Conservation (phyloP, 179 eudicot species). For the Beta corolliflora region DNA sequence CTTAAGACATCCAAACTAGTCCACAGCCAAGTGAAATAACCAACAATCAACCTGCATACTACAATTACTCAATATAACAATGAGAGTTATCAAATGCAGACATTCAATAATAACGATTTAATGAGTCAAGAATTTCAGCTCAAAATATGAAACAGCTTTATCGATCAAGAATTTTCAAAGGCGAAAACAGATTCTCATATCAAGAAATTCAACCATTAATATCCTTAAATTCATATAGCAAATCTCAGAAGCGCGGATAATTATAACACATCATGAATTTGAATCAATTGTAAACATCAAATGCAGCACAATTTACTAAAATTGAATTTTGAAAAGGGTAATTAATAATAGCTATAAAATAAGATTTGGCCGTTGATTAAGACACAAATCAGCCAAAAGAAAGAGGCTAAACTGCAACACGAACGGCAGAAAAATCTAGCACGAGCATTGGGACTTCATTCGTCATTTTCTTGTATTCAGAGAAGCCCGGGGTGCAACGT, state of each 20-base stretch:
- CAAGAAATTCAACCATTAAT: slow-evolving; percentile 55
- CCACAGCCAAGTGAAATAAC: no score
- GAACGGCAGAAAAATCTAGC: background rate
- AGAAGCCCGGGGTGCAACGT: slow-evolving; percentile 18
- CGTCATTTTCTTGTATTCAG: background rate
- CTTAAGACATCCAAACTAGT: no score
- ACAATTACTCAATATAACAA: no score
- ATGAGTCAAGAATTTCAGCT: slow-evolving; percentile 24
- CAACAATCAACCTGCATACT: no score
- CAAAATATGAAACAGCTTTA: slow-evolving; percentile 59
- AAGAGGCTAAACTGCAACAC: background rate
- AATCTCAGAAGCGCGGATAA: slow-evolving; percentile 66
- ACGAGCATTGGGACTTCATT: slow-evolving; percentile 4
- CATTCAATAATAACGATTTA: no score
- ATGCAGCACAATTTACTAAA: no score
- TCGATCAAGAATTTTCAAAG: slow-evolving; percentile 64
- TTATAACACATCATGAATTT: background rate
- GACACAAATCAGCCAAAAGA: background rate
- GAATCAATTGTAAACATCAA: no score
- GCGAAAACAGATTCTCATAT: slow-evolving; percentile 36
- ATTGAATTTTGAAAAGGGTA: no score
- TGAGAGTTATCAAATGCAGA: no score
- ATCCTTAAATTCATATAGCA: slow-evolving; percentile 32
- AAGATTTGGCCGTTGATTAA: background rate
- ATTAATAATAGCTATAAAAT: no score